Base-by-base conservation (phyloP, 805 yeast species). In the Wilhelminamyces savonicus region DNA sequence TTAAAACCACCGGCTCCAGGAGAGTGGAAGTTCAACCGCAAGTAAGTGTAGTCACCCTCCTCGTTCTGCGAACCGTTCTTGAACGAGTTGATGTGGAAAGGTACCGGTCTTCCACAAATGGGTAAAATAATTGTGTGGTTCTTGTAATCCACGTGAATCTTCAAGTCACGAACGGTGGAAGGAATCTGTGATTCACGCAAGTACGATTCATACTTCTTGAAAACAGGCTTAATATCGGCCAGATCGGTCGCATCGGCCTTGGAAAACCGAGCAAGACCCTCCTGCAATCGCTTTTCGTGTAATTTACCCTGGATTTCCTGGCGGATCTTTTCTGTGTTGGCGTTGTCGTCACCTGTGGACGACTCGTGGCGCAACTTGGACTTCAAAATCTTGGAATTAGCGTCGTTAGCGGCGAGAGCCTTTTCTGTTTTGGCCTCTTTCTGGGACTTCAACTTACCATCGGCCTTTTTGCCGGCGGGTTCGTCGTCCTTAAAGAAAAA, bases 1-100 rank as follows among this genome's bases (percentile, higher is more conserved):
- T 70, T 65, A 35, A 76, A 71, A 27, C 85, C 85, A 37, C 83
- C 83, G 25, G 75, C 76, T 47, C 96, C 97, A 1, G 98, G 97
- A 2, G 95, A 80, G 54, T 88, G 78, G 69, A 90, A 86, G 54
- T 90, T 90, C 50, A 90, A 69, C 56, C 98, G 77, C 48, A 90
- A 54, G 50, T 84, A 88, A 1, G 95, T 87, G 55, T 74, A 87
- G 43, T 88, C 97, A 30, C 97, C 97, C 65, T 92, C 97, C 50
- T 92, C 98, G 40, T 81, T 85, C 50, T 87, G 88, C 8, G 95
- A 82, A 28, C 96, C 97, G 52, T 85, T 88, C 50, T 88, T 90
- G 62, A 83, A 88, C 4, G 97, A 69, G 54, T 86, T 86, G 50
- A 90, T 87, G 55, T 90, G 98, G 69, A 92, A 90, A 15, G 98